Evolutionary conservation across 1,284 basidiomycete genomes (phyloP).

Genomic region (Phellopilus nigrolimitatus): DNA sequence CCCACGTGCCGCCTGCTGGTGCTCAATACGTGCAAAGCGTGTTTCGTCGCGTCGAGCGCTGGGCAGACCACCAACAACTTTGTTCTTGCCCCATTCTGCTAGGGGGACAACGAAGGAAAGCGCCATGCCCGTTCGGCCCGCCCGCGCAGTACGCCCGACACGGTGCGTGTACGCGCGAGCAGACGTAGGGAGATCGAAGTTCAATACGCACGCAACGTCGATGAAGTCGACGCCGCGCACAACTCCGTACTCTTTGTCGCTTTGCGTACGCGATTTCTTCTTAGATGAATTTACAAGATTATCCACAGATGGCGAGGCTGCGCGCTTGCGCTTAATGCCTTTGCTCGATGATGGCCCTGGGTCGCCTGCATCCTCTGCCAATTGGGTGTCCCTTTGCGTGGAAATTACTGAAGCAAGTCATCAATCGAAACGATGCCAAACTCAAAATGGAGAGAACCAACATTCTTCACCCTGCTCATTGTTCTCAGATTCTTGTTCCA

Average conservation of each 20-base stretch:
- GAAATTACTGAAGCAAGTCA: slow-evolving; percentile 39
- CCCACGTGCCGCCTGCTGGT: slow-evolving; percentile 65
- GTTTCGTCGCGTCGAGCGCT: slow-evolving; percentile 73
- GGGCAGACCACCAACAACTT: slow-evolving; percentile 60
- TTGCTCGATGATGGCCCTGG: slow-evolving; percentile 22
- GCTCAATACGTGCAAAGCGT: slow-evolving; percentile 76
- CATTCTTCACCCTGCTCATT: slow-evolving; percentile 29
- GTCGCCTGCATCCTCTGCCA: slow-evolving; percentile 20
- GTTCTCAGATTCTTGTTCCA: slow-evolving; percentile 37
- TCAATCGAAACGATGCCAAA: not conserved
- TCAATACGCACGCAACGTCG: slow-evolving; percentile 95
- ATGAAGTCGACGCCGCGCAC: slow-evolving; percentile 97
- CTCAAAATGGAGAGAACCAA: slow-evolving; percentile 28
- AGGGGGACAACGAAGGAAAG: slow-evolving; percentile 85
- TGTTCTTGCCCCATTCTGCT: slow-evolving; percentile 75
- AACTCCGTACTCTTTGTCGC: slow-evolving; percentile 86
- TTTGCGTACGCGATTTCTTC: slow-evolving; percentile 30
- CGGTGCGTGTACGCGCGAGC: slow-evolving; percentile 94
- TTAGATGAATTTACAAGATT: slow-evolving; percentile 25
- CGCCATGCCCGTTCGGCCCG: slow-evolving; percentile 90
- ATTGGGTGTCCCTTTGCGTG: slow-evolving; percentile 44
- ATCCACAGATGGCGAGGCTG: slow-evolving; percentile 29
- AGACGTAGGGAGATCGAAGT: slow-evolving; percentile 93
- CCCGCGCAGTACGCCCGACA: slow-evolving; percentile 93
- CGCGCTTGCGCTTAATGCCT: slow-evolving; percentile 31